Conservation (phyloP, 1,284 basidiomycete species). For the Heterobasidion parviporum region DNA sequence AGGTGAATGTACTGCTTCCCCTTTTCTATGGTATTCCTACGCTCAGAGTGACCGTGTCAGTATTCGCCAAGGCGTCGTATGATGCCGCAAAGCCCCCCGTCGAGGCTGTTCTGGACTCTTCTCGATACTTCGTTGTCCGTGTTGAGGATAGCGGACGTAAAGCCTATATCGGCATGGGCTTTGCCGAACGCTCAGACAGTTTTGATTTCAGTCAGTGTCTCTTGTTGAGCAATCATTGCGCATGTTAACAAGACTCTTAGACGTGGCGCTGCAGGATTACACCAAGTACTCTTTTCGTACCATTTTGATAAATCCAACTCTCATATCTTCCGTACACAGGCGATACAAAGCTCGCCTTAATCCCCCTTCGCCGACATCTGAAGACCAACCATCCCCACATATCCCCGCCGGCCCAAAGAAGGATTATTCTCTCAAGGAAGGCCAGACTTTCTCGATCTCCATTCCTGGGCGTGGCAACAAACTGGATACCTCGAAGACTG, state of each 20-base stretch:
- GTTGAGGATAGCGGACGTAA: conserved; percentile 83
- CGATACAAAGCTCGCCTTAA: conserved; percentile 55
- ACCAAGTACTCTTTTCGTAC: conserved; percentile 56
- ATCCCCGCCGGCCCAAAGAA: conserved; percentile 77
- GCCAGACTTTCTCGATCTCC: conserved; percentile 90
- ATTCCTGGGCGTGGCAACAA: conserved; percentile 61
- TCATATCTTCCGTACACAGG: conserved; percentile 25
- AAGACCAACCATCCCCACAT: conserved; percentile 42
- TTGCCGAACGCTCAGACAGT: conserved; percentile 83
- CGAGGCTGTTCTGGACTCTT: conserved; percentile 94
- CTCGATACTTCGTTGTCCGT: conserved; percentile 90
- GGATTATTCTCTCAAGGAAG: conserved; percentile 94
- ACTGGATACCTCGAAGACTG: conserved; percentile 5
- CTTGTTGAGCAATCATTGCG: conserved; percentile 1
- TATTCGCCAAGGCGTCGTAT: conserved; percentile 91
- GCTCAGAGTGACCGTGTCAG: background rate
- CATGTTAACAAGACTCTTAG: conserved; percentile 26
- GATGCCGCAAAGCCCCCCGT: conserved; percentile 76
- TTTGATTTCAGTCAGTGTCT: conserved; percentile 82
- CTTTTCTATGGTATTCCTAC: conserved; percentile 3
- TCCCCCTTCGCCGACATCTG: conserved; percentile 33
- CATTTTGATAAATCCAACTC: background rate
- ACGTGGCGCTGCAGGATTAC: conserved; percentile 93
- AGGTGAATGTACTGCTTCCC: background rate
- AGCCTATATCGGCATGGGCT: conserved; percentile 93